A percentile compares a stretch with the other conserved stretches of the same genome.
These are phyloP conservation scores for Camellia sinensis DNA, from an alignment of 148 eudicot genomes.

Conservation along the genomic window DNA sequence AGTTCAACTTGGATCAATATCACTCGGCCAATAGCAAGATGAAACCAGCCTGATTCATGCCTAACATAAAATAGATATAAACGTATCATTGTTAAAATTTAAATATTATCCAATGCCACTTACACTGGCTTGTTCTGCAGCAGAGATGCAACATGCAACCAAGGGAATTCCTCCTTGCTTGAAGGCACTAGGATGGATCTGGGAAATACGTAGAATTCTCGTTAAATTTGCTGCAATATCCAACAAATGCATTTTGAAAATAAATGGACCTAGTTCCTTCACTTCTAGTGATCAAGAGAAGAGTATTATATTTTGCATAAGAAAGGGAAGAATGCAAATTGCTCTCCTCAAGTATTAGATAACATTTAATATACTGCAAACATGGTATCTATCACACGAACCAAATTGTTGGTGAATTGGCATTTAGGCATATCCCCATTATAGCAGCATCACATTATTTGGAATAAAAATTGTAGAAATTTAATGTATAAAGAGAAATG, in stretches of 20 bases:
- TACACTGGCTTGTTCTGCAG: constrained; percentile 84
- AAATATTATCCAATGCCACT: constrained; percentile 31
- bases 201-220: constrained; percentile 22
- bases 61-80: too few relatives aligned
- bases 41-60: neutral
- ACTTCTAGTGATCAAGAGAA: neutral
- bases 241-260: neutral
- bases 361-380: neutral
- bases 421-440: neutral
- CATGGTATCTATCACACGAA: neutral
- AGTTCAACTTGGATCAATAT: constrained; percentile 5
- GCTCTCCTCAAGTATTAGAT: neutral
- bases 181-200: constrained; percentile 95
- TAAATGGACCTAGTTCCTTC: neutral
- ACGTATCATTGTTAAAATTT: neutral
- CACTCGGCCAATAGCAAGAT: neutral
- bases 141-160: constrained; percentile 82
- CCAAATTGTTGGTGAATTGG: neutral
- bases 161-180: constrained; percentile 84
- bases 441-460: neutral
- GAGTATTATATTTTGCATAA: neutral
- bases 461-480: too few relatives aligned
- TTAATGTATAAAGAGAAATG: too few relatives aligned
- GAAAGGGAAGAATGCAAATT: neutral
- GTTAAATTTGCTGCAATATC: neutral